Base-by-base conservation (phyloP, 129 eudicot genomes). In the Scalesia atractyloides region DNA sequence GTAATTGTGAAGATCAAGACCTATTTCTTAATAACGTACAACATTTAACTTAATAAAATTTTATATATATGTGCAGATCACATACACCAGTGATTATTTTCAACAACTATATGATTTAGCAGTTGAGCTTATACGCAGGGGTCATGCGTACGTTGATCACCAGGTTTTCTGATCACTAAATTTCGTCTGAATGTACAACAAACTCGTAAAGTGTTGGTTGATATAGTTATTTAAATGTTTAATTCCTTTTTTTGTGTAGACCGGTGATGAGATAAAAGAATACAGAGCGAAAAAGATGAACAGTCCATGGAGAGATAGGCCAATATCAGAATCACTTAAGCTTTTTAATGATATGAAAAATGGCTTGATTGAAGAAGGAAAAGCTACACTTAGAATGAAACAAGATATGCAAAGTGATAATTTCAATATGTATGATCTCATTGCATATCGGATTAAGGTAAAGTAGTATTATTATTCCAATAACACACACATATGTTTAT, bases 401-500 rank as follows among this genome's bases (percentile, higher is more conserved):
- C 99, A 90, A 69, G 99, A 95, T 75, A 95, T 95, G 99, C 89
- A 90, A 82, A 88, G 94, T 67, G 94, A 95, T 39, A 95, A 95
- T 70, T 83, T 79, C 75, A 95, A 95, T 78, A 95, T 95, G 99
- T 88, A 88, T 53, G 99, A 95, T 76, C 92, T 95, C 68, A 90
- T 95, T 75, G 97, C 99, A 41, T 95, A 95, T 79, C 91, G 99
- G 48, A 95, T 95, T 73, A 95, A 95, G 97, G 99, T 80, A 83
- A 82, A 86, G 44, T 33, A 33, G 10, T 60, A 22, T 54, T 57
- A 57, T 4, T 75, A 30, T 73, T 44, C 8, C 14, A 30, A 30
- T 30, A 34, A 30, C 19, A 72, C 14, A 11, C 3, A 14, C 59
- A 17, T 54, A 17, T 52, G 5, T 0, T 52, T 52, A 48, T 48